Base-by-base conservation (phyloP, 2,329 filamentous ascomycete species). In the Zopfia rhizophila region DNA sequence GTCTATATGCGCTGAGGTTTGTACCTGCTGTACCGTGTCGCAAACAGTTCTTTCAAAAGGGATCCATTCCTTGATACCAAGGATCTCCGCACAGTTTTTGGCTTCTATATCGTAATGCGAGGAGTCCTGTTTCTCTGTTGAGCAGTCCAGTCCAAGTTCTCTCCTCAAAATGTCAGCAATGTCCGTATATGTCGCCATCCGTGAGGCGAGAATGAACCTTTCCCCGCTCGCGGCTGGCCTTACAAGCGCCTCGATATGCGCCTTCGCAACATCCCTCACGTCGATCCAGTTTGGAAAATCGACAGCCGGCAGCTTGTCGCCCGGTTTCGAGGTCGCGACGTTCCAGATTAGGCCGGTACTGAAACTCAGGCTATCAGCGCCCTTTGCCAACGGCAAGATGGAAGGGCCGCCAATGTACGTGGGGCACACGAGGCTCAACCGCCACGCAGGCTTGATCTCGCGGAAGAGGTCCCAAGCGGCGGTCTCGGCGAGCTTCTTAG, bases 361-460 rank as follows among this genome's bases (percentile, higher is more conserved):
- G 18, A 17, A 36, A 5, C 37, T 39, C 14, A 44, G 39, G n/a
- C 38, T 39, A 14, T 32, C 36, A 12, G 31, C 25, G 7, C 24
- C 40, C 27, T 35, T 29, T 10, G 19, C 14, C 11, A 44, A 33
- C 13, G 45, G 39, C 10, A 44, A n/a, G 3, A 44, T 30, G 11
- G 33, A 48, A 17, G 45, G 45, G 12, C 38, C 40, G 17, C 35
- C 40, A 4, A 44, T 37, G 25, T 37, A 44, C 7, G 45, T 31
- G 68, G 38, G 72, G 66, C 4, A 57, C 51, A 8, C 73, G 72
- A 37, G 73, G 70, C 17, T 76, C 52, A 5, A 65, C 55, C 13
- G 68, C 61, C 24, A 76, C 53, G 31, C 25, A 1, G 72, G 71
- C 46, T 72, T 63, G 17, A 61, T 49, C 25, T 67, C 63, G 11